These are phyloP conservation scores for Pezicula radicicola DNA, from an alignment of 2,329 filamentous ascomycete species.

Conservation along the genomic window DNA sequence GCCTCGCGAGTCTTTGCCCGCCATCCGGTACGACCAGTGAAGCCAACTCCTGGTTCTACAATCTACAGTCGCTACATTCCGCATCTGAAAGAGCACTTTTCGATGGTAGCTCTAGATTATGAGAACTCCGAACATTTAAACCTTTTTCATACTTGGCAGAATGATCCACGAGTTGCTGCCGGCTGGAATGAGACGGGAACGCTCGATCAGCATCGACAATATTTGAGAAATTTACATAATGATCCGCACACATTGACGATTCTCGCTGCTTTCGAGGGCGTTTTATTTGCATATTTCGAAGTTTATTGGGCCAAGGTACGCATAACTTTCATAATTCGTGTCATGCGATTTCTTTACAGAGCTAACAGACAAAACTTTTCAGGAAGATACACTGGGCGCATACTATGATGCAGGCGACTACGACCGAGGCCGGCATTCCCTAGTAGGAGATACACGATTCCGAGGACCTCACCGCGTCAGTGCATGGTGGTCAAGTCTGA, in stretches of 20 bases:
- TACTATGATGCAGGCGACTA: conserved; percentile 53
- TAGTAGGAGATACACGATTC: conserved; percentile 55
- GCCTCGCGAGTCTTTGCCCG: conserved; percentile 44
- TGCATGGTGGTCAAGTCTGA: conserved; percentile 59
- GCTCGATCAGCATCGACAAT: conserved; percentile 69
- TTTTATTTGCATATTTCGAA: conserved; percentile 74
- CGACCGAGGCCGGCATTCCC: conserved; percentile 57
- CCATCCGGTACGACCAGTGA: conserved; percentile 69
- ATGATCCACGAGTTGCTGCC: conserved; percentile 75
- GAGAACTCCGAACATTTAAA: conserved; percentile 59
- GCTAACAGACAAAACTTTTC: conserved; percentile 1
- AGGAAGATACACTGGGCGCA: conserved; percentile 59
- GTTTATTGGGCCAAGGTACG: conserved; percentile 71
- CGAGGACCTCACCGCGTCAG: conserved; percentile 58
- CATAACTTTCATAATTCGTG: conserved; percentile 6
- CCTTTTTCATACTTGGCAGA: conserved; percentile 79
- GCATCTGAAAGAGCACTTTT: conserved; percentile 72
- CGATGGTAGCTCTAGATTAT: conserved; percentile 72
- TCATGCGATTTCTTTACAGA: neutral
- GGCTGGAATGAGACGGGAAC: conserved; percentile 81
- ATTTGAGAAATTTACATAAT: conserved; percentile 60
- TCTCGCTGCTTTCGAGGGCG: conserved; percentile 68
- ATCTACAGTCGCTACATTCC: conserved; percentile 79
- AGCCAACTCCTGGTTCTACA: conserved; percentile 66
- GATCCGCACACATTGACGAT: conserved; percentile 72